These are phyloP conservation scores for Tetrahymena borealis DNA, from an alignment of 73 alveolate species.

Conservation along the genomic window DNA sequence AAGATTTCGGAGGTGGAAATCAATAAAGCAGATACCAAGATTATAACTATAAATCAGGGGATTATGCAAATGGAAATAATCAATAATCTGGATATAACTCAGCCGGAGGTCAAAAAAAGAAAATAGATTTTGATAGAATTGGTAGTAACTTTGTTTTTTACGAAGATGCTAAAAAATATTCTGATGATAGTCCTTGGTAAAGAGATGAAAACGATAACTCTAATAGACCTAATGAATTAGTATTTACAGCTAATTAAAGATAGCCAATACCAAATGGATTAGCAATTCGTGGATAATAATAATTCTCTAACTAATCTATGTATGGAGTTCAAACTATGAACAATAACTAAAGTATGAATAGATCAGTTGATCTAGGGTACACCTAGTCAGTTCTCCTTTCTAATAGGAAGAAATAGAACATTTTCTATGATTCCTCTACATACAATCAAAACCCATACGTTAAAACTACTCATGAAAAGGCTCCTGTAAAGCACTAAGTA, in stretches of 20 bases:
- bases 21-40: background rate
- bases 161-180: background rate
- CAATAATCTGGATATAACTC: too few relatives aligned
- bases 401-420: background rate
- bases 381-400: background rate
- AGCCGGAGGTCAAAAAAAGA: background rate
- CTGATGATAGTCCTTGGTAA: slow-evolving; percentile 1
- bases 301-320: background rate
- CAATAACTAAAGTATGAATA: background rate
- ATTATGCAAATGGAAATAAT: background rate
- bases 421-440: background rate
- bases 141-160: background rate
- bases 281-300: background rate
- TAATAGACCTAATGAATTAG: background rate
- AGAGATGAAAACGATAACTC: background rate
- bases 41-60: background rate
- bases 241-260: background rate
- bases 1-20: background rate
- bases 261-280: background rate
- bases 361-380: background rate
- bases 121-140: background rate
- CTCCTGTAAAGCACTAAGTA: background rate
- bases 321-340: background rate
- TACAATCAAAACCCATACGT: background rate
- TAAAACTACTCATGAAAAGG: background rate